Evolutionary conservation across 257 asterid species (phyloP), one percentile per base, ranked within the genome.

Genomic region (Echium plantagineum): DNA sequence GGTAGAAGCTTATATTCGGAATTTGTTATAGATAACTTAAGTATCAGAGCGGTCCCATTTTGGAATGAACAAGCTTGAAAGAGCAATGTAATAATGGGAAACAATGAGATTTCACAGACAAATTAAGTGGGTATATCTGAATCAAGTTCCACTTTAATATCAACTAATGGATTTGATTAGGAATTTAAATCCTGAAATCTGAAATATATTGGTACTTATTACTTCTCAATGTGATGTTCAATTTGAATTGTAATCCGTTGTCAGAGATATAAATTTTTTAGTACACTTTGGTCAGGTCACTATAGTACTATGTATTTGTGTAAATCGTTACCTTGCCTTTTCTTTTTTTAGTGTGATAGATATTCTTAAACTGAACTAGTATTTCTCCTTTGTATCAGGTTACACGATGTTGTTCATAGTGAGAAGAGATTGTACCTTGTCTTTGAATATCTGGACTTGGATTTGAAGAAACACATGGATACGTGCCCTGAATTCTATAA

Each of bases 391-490:
- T 59, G 59, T 28, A 48, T 69, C 81, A 91, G 98, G 94, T 74
- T 91, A 85, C 95, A 88, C 77, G 97, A 91, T 61, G 98, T 91
- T 74, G 94, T 88, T 72, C 96, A 91, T 68, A 79, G 89, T 60
- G 96, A 91, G 79, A 91, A 77, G 70, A 83, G 96, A 19, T 69
- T 91, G 69, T 91, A 88, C 71, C 83, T 91, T 67, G 96, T 91
- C 6, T 88, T 91, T 81, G 98, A 91, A 78, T 88, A 85, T 67
- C 87, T 91, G 76, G 98, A 91, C 78, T 76, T 88, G 87, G 96
- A 91, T 74, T 78, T 91, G 86, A 88, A 88, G 85, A 91, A 91
- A 67, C 96, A 91, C 70, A 91, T 91, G 98, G 96, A 91, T 75
- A 74, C 96, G 10, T 79, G 82, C 69, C 98, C 98, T 24, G 95